phyloP scores from a whole-genome alignment of 2,329 filamentous ascomycete genomes.

The Colletotrichum zoysiae region DNA sequence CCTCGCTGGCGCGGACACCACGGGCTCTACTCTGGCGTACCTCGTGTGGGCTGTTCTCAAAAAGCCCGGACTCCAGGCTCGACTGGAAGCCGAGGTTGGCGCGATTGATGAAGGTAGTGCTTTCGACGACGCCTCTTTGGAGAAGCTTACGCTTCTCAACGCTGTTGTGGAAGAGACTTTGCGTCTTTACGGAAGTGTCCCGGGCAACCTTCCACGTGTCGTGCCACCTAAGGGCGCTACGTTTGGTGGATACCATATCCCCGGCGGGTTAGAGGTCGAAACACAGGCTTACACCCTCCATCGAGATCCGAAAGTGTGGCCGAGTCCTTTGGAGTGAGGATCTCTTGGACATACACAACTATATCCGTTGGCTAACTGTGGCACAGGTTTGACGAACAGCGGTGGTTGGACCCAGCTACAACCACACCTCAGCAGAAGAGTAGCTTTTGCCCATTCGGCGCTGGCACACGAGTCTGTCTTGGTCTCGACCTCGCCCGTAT shows the following conservation, averaged over 20 bases:
- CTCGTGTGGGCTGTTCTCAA: constrained; percentile 56
- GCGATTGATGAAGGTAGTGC: constrained; percentile 19
- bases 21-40: constrained; percentile 63
- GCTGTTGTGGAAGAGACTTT: constrained; percentile 60
- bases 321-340: constrained; percentile 50
- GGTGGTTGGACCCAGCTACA: background rate
- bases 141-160: constrained; percentile 55
- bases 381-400: constrained; percentile 25
- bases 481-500: constrained; percentile 69
- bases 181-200: constrained; percentile 57
- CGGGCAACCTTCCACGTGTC: constrained; percentile 54
- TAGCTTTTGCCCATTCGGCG: constrained; percentile 65
- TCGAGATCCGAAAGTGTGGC: constrained; percentile 55
- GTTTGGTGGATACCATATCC: constrained; percentile 55
- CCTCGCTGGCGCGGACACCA: constrained; percentile 65
- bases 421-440: constrained; percentile 56
- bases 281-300: constrained; percentile 63
- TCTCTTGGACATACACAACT: no score
- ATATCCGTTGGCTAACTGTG: background rate
- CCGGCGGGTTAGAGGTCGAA: constrained; percentile 54
- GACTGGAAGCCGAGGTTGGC: constrained; percentile 52
- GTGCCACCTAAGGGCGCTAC: constrained; percentile 56
- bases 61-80: constrained; percentile 48
- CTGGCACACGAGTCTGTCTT: constrained; percentile 62
- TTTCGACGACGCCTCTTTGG: constrained; percentile 51